Base-by-base conservation (phyloP, 345 rosid species). In the Aegle marmelos region DNA sequence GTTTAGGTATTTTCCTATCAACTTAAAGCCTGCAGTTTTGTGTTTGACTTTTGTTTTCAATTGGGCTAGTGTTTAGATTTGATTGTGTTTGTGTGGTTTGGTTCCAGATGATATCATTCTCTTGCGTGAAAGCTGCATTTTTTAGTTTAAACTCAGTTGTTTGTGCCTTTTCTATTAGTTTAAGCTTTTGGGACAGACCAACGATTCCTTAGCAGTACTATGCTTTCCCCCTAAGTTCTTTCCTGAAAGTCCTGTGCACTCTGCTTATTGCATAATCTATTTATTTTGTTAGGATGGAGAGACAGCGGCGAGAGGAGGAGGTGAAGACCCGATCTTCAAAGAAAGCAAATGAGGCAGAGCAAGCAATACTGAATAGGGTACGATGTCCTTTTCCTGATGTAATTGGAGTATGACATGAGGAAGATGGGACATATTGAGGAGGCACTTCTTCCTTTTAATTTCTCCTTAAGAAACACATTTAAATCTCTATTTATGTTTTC, bases 221-320 rank as follows among this genome's bases (percentile, higher is more conserved):
- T 7, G 2, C 59, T 36, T 24, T 10, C 34, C 16, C 37, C 54
- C 33, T 11, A 39, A 22, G 16, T 37, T 59, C 57, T 48, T 31
- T 33, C 48, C 50, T 41, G 3, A 25, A 9, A 58, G n/a, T 37
- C 62, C 5, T 0, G 69, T 61, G 37, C 56, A 73, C 22, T 17
- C 5, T 36, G 27, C 19, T 4, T 56, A 39, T 45, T 28, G 34
- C 53, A 16, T 59, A n/a, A 9, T 50, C 36, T 54, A 0, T 41
- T 53, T 28, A 59, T 75, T 8, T 56, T 30, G 28, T 59, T 82
- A 95, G 99, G 83, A 91, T 95, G 99, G 99, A 95, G 69, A 92
- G 98, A 85, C 98, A 95, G 73, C 93, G 99, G 17, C 95, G 98
- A 19, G 98, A 95, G 83, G 99, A 95, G 34, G 99, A 95, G 87